Conservation (phyloP, 2,329 filamentous ascomycete genomes). For the Alternaria sp. region DNA sequence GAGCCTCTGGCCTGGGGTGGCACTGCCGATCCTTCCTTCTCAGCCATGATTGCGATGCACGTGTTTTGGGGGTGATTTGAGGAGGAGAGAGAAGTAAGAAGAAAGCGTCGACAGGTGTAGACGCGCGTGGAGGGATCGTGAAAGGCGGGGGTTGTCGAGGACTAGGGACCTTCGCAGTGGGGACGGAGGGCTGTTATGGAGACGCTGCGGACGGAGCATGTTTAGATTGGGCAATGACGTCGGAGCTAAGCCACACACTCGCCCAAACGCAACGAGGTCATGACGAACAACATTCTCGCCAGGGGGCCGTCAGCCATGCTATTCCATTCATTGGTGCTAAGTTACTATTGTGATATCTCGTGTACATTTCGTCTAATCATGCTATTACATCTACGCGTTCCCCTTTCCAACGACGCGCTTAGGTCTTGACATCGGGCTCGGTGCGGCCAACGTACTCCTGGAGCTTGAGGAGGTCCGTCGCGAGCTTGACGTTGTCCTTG, state of each 20-base stretch:
- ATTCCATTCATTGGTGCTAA: neutral
- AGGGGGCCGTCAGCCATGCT: neutral
- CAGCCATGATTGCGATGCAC: constrained; percentile 26
- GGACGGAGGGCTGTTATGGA: constrained; percentile 17
- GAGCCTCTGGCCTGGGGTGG: constrained; percentile 55
- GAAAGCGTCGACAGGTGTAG: neutral
- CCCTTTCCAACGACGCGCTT: constrained; percentile 40
- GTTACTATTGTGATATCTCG: constrained; percentile 1
- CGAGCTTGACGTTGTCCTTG: constrained; percentile 85
- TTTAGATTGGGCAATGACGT: constrained; percentile 24
- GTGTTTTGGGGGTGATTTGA: neutral
- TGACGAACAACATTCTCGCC: constrained; percentile 2
- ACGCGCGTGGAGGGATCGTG: constrained; percentile 7
- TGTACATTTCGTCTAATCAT: constrained; percentile 2
- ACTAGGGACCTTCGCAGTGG: neutral
- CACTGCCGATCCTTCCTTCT: constrained; percentile 55
- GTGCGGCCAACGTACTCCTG: constrained; percentile 92
- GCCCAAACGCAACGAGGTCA: constrained; percentile 8
- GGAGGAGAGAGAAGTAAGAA: neutral
- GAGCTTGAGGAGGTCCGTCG: constrained; percentile 85
- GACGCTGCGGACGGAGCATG: constrained; percentile 12
- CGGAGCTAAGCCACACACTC: constrained; percentile 24
- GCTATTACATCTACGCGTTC: constrained; percentile 1
- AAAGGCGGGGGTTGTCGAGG: constrained; percentile 4
- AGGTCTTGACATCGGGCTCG: constrained; percentile 97